These are phyloP conservation scores for Boletus tomentosulus DNA, from an alignment of 768 basidiomycete species.

Conservation along the genomic window DNA sequence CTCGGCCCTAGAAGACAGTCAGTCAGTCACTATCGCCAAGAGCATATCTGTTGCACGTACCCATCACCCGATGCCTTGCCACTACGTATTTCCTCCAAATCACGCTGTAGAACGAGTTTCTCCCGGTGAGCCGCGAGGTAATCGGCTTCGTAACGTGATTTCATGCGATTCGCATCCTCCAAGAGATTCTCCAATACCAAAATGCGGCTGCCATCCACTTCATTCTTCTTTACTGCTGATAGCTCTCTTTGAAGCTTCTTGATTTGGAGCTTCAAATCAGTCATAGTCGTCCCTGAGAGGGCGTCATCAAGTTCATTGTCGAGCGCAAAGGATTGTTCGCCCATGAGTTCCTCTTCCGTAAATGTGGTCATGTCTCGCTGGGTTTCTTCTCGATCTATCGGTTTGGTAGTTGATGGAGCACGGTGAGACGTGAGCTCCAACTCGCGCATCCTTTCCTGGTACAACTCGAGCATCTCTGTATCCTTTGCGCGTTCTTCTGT, in stretches of 20 bases:
- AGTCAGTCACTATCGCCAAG: slow-evolving; percentile 1
- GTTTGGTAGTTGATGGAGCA: slow-evolving; percentile 32
- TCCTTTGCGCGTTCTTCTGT: slow-evolving; percentile 72
- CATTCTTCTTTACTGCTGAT: slow-evolving; percentile 66
- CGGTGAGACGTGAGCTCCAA: slow-evolving; percentile 68
- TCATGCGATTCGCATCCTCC: slow-evolving; percentile 89
- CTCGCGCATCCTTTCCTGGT: slow-evolving; percentile 88
- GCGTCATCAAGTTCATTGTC: slow-evolving; percentile 88
- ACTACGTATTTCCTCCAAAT: slow-evolving; percentile 84
- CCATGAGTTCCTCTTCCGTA: slow-evolving; percentile 46
- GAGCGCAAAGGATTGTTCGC: slow-evolving; percentile 56
- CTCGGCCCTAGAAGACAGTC: slow-evolving; percentile 53
- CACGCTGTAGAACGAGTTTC: slow-evolving; percentile 71
- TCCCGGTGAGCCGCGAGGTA: slow-evolving; percentile 82
- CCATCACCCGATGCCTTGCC: slow-evolving; percentile 83
- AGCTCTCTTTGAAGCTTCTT: slow-evolving; percentile 79
- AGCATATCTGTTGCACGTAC: slow-evolving; percentile 37
- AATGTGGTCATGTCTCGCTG: slow-evolving; percentile 25
- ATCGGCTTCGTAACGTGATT: slow-evolving; percentile 82
- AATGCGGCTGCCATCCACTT: slow-evolving; percentile 70
- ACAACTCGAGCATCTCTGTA: slow-evolving; percentile 79
- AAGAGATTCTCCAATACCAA: slow-evolving; percentile 88
- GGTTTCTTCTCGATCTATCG: slow-evolving; percentile 18
- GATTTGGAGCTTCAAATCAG: slow-evolving; percentile 86
- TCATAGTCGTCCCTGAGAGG: slow-evolving; percentile 80